phyloP scores from a whole-genome alignment of 495 filamentous ascomycete species.

The Gamarada debralockiae region DNA sequence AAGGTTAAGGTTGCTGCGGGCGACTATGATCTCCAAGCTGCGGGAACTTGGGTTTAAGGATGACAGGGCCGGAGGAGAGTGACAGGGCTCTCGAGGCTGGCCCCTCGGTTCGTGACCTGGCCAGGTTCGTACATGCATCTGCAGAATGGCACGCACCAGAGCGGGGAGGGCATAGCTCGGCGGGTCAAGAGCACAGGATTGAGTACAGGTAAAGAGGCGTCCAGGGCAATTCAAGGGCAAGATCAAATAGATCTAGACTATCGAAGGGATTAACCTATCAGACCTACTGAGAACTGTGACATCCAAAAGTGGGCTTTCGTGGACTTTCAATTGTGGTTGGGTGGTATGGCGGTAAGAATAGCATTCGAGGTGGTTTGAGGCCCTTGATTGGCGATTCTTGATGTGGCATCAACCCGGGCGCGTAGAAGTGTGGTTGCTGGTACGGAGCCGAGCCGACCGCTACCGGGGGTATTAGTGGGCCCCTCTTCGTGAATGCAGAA shows the following conservation, averaged over 20 bases:
- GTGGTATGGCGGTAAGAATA: neutral
- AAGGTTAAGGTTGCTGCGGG: neutral
- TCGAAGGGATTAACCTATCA: neutral
- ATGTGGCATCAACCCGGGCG: neutral
- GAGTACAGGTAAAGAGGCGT: no score
- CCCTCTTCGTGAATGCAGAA: neutral
- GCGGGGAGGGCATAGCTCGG: neutral
- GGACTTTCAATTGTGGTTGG: neutral
- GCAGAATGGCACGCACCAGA: neutral
- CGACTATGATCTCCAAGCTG: slow-evolving; percentile 12
- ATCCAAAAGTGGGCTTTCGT: neutral
- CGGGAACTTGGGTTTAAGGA: slow-evolving; percentile 25
- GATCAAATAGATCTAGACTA: no score
- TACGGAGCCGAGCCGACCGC: no score
- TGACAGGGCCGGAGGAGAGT: neutral
- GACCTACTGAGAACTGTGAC: neutral
- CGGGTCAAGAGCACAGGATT: neutral
- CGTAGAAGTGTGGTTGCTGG: neutral
- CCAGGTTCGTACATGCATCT: no score
- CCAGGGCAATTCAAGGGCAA: no score
- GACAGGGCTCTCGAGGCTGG: neutral
- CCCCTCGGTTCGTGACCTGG: neutral
- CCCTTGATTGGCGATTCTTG: slow-evolving; percentile 1
- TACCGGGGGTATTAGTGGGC: neutral
- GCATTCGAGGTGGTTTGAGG: neutral